These are phyloP conservation scores for Naganishia kalamii DNA, from an alignment of 768 basidiomycete species.

Conservation along the genomic window DNA sequence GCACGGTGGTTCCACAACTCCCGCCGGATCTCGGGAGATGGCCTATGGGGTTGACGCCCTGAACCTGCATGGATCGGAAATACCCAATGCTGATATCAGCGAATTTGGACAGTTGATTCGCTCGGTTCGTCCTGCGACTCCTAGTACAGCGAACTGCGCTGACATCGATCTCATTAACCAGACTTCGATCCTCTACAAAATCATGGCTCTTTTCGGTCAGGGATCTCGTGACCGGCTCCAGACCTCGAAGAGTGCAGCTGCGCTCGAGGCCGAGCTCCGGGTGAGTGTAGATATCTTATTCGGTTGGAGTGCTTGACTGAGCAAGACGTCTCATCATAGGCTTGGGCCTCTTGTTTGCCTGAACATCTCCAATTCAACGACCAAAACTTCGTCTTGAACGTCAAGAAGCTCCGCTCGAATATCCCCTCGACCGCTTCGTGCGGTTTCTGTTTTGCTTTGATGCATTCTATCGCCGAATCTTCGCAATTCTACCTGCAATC, in stretches of 20 bases:
- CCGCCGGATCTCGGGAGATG: slow-evolving; percentile 19
- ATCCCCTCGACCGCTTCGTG: slow-evolving; percentile 30
- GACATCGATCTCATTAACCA: slow-evolving; percentile 6
- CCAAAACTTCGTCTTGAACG: slow-evolving; percentile 29
- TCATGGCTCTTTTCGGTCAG: slow-evolving; percentile 30
- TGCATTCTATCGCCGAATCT: slow-evolving; percentile 44
- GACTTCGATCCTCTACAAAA: slow-evolving; percentile 38
- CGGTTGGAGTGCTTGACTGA: not conserved
- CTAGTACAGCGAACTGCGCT: not conserved
- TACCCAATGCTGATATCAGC: slow-evolving; percentile 32
- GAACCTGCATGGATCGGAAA: slow-evolving; percentile 6
- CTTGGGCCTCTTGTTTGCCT: slow-evolving; percentile 41
- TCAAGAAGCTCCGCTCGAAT: slow-evolving; percentile 30
- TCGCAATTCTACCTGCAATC: slow-evolving; percentile 46
- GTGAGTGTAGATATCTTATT: slow-evolving; percentile 17
- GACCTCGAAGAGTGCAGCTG: slow-evolving; percentile 9
- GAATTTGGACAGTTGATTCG: slow-evolving; percentile 43
- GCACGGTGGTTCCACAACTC: slow-evolving; percentile 2
- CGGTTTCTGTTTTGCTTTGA: slow-evolving; percentile 41
- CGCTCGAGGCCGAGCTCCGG: slow-evolving; percentile 36
- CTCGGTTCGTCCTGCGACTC: slow-evolving; percentile 31
- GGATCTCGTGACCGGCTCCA: not conserved
- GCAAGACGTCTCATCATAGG: slow-evolving; percentile 9
- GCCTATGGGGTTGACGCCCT: slow-evolving; percentile 28
- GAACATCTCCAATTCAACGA: slow-evolving; percentile 40